A percentile compares a stretch with the other conserved stretches of the same genome.
Evolutionary conservation across 805 yeast genomes (phyloP).

Genomic region (Yueomyces sinensis): DNA sequence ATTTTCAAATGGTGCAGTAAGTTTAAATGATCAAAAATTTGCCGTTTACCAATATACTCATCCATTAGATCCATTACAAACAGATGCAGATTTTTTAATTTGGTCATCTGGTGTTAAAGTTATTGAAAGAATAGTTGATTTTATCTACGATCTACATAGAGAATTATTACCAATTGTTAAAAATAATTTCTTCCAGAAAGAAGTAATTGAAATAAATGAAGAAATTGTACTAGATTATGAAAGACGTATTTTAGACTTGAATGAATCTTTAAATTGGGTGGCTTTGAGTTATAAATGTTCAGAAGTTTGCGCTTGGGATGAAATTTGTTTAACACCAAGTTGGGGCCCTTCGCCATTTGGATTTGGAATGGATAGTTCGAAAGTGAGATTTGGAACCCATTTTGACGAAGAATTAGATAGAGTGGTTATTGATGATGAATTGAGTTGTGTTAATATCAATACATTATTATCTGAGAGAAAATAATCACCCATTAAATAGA

Average conservation of each 20-base stretch:
- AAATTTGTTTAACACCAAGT: conserved; percentile 43
- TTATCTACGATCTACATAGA: conserved; percentile 26
- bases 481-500: neutral
- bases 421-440: conserved; percentile 8
- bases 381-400: conserved; percentile 8
- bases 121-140: conserved; percentile 25
- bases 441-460: conserved; percentile 11
- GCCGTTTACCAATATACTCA: conserved; percentile 34
- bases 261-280: conserved; percentile 27
- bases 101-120: conserved; percentile 35
- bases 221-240: neutral
- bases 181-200: conserved; percentile 9
- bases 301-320: conserved; percentile 30
- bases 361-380: conserved; percentile 19
- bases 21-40: conserved; percentile 15
- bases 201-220: neutral
- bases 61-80: conserved; percentile 26
- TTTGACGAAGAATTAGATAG: conserved; percentile 9
- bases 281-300: conserved; percentile 30
- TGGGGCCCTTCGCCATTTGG: conserved; percentile 49
- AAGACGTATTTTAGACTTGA: neutral
- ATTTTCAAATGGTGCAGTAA: conserved; percentile 13
- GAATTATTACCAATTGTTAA: conserved; percentile 17
- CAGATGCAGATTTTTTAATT: conserved; percentile 34
- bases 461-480: neutral